Percentiles rank a stretch among this genome's conserved stretches.
Conservation (phyloP, 176 grass and related monocot species). For the Hyparrhenia diplandra region DNA sequence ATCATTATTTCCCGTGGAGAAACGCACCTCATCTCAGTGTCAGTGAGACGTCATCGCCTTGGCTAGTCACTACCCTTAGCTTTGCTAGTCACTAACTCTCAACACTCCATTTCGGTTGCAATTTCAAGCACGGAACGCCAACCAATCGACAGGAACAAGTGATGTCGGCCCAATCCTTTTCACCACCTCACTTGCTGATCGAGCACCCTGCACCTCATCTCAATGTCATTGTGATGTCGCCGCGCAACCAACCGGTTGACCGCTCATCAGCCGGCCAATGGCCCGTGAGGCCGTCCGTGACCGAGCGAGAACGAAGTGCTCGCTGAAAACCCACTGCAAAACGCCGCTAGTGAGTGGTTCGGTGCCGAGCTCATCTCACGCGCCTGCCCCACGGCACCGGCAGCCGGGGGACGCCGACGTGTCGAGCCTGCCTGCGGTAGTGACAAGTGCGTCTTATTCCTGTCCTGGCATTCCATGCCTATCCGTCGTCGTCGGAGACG, state of each 20-base stretch:
- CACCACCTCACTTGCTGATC: neutral
- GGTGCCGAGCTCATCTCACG: conserved; percentile 22
- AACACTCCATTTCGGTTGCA: neutral
- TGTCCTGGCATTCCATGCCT: neutral
- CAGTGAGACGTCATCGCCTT: too few relatives aligned
- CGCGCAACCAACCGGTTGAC: conserved; percentile 9
- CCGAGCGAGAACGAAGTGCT: neutral
- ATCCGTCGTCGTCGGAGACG: neutral
- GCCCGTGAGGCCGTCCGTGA: neutral
- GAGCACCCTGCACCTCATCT: neutral
- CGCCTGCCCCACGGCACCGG: conserved; percentile 9
- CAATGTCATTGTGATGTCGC: neutral
- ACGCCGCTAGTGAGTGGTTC: neutral
- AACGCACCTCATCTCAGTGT: too few relatives aligned
- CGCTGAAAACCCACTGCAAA: neutral
- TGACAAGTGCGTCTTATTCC: conserved; percentile 1
- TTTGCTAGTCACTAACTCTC: neutral
- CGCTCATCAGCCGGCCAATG: conserved; percentile 9
- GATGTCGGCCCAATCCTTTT: neutral
- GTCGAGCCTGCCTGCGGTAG: neutral
- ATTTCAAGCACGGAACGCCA: neutral
- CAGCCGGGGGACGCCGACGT: neutral
- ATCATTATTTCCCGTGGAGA: too few relatives aligned
- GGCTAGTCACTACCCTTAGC: neutral
- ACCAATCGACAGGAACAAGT: neutral